Base-by-base conservation (phyloP, 164 flowering plant genomes). In the Kingdonia uniflora region DNA sequence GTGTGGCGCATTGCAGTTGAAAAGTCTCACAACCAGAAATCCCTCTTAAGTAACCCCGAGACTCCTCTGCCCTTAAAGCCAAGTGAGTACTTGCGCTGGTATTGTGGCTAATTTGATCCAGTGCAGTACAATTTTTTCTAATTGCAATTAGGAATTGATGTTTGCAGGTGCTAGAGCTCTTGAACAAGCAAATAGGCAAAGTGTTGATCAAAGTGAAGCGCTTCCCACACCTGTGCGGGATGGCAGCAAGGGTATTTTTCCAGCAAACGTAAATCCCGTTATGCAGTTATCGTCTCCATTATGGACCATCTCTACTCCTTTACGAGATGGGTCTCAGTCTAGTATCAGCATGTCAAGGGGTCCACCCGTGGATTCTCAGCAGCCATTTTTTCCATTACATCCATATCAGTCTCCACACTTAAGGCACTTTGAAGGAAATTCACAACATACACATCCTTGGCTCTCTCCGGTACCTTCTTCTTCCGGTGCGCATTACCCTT, bases 251-350 rank as follows among this genome's bases (percentile, higher is more conserved):
- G 65, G 64, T 42, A 54, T 67, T 50, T 76, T 79, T 57, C 55
- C 74, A 22, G 39, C 81, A 17, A 38, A 61, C 43, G 40, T 64
- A 25, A 77, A 60, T 67, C 76, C 94, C 1, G 52, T 71, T 44
- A 60, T 76, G 2, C 80, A 92, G 19, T 68, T 75, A 26, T 79
- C 97, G 13, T 85, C 96, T n/a, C 97, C 99, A 8, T 56, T 80
- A 41, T 89, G 96, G 99, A 89, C 64, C 65, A 40, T 79, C 25
- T 48, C 89, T 50, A 73, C 82, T 0, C 78, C 95, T 10, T 56
- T 74, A n/a, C 63, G 55, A 60, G 84, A 85, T 59, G 67, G 65
- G 15, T 45, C 76, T 53, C 80, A 73, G 47, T 55, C 81, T 23
- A 67, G 67, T 57, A 58, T 29, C 35, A 29, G 60, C 52, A 42